A percentile compares a stretch with the other conserved stretches of the same genome.
phyloP scores from a whole-genome alignment of 371 early-diverging fungal genomes.

The Quaeritorhiza haematococci region DNA sequence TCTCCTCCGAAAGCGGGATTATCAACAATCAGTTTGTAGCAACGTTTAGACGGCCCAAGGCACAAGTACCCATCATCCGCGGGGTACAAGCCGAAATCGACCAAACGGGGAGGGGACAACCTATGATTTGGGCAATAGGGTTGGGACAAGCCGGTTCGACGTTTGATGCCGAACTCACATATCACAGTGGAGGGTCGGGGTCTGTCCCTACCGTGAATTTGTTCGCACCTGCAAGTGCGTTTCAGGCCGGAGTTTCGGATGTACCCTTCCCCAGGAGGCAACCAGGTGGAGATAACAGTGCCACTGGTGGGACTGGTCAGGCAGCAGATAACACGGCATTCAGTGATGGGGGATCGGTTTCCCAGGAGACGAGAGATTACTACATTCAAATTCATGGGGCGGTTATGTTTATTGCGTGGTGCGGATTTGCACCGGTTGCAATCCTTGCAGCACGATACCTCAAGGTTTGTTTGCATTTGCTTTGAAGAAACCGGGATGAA shows the following conservation, averaged over 20 bases:
- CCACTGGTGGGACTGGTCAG: background rate
- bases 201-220: background rate
- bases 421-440: conserved; percentile 19
- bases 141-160: background rate
- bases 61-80: background rate
- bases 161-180: background rate
- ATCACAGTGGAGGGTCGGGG: background rate
- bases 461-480: conserved; percentile 14
- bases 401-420: conserved; percentile 37
- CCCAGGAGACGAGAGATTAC: background rate
- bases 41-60: background rate
- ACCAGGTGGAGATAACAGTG: background rate
- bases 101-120: background rate
- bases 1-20: no score
- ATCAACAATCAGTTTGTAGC: background rate
- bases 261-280: background rate
- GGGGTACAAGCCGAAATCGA: background rate
- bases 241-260: background rate
- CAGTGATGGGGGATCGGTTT: background rate
- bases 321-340: background rate
- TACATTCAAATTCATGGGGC: conserved; percentile 20
- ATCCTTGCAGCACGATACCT: conserved; percentile 36
- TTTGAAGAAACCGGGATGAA: background rate
- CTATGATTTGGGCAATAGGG: background rate
- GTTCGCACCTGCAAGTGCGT: background rate